phyloP scores from a whole-genome alignment of 2,329 filamentous ascomycete species.

The Ilyonectria mors-panacis region DNA sequence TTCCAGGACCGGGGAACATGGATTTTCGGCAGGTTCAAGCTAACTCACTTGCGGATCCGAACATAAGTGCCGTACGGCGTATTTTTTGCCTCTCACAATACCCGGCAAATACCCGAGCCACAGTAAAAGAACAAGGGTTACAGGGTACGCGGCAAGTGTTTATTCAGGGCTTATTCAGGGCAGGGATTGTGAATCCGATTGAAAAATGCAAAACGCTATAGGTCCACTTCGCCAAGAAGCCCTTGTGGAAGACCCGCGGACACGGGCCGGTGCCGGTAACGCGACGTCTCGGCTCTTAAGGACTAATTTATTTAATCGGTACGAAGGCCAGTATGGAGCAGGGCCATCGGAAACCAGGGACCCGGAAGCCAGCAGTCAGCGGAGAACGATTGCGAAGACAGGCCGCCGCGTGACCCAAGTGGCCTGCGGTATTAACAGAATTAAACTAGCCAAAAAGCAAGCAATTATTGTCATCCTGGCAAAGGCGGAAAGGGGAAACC shows the following conservation, averaged over 20 bases:
- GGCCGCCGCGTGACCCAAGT: neutral
- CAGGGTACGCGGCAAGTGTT: neutral
- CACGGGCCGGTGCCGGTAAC: neutral
- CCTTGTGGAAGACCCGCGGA: neutral
- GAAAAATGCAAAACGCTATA: neutral
- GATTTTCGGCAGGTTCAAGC: neutral
- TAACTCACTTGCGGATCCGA: no score
- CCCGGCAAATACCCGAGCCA: no score
- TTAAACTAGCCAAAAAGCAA: neutral
- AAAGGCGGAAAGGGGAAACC: no score
- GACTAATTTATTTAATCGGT: neutral
- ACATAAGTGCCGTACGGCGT: no score
- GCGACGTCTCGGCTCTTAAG: neutral
- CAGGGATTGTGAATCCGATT: neutral
- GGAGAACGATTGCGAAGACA: neutral
- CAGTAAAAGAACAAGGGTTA: no score
- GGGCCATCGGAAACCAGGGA: no score
- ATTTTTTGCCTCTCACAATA: no score
- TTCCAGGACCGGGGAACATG: neutral
- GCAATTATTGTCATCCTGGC: neutral
- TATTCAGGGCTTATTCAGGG: neutral
- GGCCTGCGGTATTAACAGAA: slow-evolving; percentile 1
- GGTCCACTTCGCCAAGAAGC: neutral
- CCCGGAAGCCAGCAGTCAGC: neutral
- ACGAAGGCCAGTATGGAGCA: neutral